phyloP scores from a whole-genome alignment of 257 asterid species.

The Lavandula angustifolia region DNA sequence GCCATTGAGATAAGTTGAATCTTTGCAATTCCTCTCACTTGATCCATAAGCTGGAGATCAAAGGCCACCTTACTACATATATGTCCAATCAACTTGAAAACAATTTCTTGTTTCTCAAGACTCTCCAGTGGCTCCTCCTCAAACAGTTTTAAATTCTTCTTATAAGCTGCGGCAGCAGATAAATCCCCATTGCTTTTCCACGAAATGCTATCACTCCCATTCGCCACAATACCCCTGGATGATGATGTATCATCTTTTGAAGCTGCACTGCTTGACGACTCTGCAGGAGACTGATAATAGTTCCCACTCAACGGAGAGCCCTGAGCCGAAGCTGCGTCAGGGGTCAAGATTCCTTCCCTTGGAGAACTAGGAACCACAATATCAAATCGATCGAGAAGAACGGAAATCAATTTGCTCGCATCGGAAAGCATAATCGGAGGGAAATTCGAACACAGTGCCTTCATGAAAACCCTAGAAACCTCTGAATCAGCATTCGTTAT shows the following conservation, averaged over 20 bases:
- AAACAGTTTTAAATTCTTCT: slow-evolving; percentile 51
- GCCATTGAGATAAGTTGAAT: slow-evolving; percentile 77
- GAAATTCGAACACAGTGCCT: slow-evolving; percentile 64
- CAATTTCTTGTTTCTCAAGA: slow-evolving; percentile 80
- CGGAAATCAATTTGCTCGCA: slow-evolving; percentile 60
- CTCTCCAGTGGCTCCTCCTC: slow-evolving; percentile 76
- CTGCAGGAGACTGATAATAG: too few species aligned
- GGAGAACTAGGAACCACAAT: slow-evolving; percentile 55
- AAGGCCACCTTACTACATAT: slow-evolving; percentile 56
- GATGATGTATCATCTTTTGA: too few species aligned
- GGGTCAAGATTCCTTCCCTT: slow-evolving; percentile 42
- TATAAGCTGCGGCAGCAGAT: slow-evolving; percentile 42
- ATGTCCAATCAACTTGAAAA: slow-evolving; percentile 65
- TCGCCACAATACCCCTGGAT: background rate
- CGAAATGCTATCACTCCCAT: slow-evolving; percentile 52
- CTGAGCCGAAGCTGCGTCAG: slow-evolving; percentile 54
- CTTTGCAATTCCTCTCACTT: slow-evolving; percentile 73
- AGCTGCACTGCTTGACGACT: too few species aligned
- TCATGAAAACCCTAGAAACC: slow-evolving; percentile 57
- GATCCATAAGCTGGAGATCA: slow-evolving; percentile 69
- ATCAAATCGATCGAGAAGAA: slow-evolving; percentile 75
- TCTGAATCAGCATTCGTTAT: slow-evolving; percentile 44
- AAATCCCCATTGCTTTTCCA: slow-evolving; percentile 75
- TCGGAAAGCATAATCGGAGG: slow-evolving; percentile 74
- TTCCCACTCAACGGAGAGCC: slow-evolving; percentile 44